phyloP scores from a whole-genome alignment of 2,329 filamentous ascomycete species.

The Endothia cerciana region DNA sequence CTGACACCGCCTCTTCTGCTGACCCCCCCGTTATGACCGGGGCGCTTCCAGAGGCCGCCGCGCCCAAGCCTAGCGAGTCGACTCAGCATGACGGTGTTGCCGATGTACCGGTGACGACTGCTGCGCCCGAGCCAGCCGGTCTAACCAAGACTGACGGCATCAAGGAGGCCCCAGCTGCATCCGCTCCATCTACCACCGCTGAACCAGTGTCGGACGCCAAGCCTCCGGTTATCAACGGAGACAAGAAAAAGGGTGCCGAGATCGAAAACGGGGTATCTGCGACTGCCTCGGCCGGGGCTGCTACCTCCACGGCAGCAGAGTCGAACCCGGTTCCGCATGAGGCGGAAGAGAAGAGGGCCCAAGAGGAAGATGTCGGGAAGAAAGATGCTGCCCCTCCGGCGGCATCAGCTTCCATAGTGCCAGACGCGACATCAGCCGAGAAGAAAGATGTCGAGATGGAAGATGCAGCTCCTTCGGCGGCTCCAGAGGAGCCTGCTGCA shows the following conservation, averaged over 20 bases:
- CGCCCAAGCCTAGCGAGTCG: conserved; percentile 18
- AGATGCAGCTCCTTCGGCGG: conserved; percentile 22
- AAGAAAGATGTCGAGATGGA: conserved; percentile 31
- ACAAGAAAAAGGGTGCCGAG: neutral
- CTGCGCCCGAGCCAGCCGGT: neutral
- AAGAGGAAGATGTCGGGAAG: neutral
- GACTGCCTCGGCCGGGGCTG: no score
- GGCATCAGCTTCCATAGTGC: neutral
- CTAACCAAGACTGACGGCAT: conserved; percentile 1
- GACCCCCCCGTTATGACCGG: conserved; percentile 25
- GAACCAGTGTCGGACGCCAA: neutral
- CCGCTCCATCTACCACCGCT: neutral
- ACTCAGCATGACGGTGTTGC: conserved; percentile 21
- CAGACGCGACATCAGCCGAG: conserved; percentile 4
- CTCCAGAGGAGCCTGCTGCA: conserved; percentile 2
- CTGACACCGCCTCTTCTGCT: conserved; percentile 12
- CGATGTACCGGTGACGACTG: conserved; percentile 4
- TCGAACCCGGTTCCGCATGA: neutral
- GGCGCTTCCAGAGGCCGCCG: conserved; percentile 17
- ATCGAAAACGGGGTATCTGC: neutral
- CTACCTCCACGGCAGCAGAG: neutral
- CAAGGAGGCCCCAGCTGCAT: neutral
- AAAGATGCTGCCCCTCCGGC: neutral
- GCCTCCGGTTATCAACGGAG: conserved; percentile 1
- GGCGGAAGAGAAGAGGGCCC: neutral